These are phyloP conservation scores for Boeremia exigua DNA, from an alignment of 2,329 filamentous ascomycete genomes.

Conservation along the genomic window DNA sequence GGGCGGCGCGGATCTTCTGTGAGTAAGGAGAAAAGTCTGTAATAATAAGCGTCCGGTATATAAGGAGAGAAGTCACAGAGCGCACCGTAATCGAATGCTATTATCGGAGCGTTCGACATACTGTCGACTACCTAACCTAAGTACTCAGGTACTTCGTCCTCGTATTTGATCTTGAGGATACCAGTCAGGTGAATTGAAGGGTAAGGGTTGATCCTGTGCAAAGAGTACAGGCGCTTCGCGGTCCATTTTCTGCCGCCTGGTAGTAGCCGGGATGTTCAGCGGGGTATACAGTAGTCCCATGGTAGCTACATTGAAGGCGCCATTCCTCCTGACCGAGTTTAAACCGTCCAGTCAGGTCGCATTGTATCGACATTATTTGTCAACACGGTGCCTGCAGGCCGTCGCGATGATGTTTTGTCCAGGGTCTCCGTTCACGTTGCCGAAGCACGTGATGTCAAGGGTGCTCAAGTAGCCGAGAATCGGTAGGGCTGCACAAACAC, in stretches of 20 bases:
- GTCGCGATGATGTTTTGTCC: not conserved
- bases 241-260: not conserved
- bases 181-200: no score
- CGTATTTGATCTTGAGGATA: no score
- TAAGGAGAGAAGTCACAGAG: not conserved
- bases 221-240: not conserved
- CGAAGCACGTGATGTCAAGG: conserved; percentile 4
- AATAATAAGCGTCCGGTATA: not conserved
- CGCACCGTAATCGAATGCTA: conserved; percentile 13
- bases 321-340: not conserved
- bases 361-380: not conserved
- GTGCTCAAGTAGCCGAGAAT: not conserved
- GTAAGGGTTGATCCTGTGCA: not conserved
- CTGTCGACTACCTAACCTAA: not conserved
- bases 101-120: conserved; percentile 1
- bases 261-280: not conserved
- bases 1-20: conserved; percentile 5
- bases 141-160: no score
- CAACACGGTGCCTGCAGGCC: not conserved
- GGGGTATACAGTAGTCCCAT: not conserved
- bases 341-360: not conserved
- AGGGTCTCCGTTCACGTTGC: not conserved
- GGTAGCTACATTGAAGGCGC: not conserved
- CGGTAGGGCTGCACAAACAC: no score
- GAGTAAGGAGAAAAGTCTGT: conserved; percentile 12